Base-by-base conservation (phyloP, 805 yeast species). In the Wickerhamomyces chambardii region DNA sequence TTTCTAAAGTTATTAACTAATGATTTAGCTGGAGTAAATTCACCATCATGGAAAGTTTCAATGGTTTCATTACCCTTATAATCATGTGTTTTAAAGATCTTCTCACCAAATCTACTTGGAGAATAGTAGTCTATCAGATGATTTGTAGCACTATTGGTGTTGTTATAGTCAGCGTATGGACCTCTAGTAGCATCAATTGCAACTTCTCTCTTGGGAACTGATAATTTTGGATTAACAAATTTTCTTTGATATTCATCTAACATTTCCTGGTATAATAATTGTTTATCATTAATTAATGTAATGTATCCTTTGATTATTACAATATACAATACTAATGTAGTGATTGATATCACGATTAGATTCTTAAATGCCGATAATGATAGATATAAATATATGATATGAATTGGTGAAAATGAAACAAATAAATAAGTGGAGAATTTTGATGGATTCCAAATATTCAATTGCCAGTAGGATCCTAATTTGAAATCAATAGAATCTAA, bases 391-490 rank as follows among this genome's bases (percentile, higher is more conserved):
- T 70, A 55, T 3, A 66, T 35, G 8, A 73, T 43, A 32, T 66
- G 69, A 9, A 75, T 49, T 0, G 94, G 92, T 7, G 84, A 76
- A 42, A 75, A 76, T 2, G 72, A 54, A 3, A 73, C 61, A 21
- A 72, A 64, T 3, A 81, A 44, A 32, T 62, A 56, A 6, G 80
- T 59, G 24, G 66, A 66, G 50, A 79, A 77, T 42, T 63, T 63
- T 0, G 80, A 67, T 0, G 90, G 90, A 30, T 64, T 62, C 94
- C 94, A 83, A 33, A 80, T 69, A 15, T 57, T 59, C 29, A 83
- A 51, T 38, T 73, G 70, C 74, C 81, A 80, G 25, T 67, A 66
- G 16, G 59, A 58, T 21, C 61, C 58, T 22, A 61, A 47, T 17
- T 40, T 31, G 1, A 36, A 34, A 12, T 43, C 55, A 3, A 42